Evolutionary conservation across 495 filamentous ascomycete species (phyloP), one percentile per base, ranked within the genome.

Genomic region (Halenospora varia): DNA sequence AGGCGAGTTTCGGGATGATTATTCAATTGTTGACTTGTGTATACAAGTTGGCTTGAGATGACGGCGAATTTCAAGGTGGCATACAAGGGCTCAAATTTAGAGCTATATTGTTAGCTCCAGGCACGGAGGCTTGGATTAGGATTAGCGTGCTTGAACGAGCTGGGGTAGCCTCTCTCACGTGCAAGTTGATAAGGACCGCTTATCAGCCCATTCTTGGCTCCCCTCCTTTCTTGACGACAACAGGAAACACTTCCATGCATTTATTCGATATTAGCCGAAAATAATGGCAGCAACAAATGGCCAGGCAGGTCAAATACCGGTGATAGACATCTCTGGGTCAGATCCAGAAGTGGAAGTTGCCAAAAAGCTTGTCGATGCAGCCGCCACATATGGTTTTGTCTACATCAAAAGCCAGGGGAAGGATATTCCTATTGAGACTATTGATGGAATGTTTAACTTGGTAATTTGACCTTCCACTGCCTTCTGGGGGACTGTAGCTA

Each of bases 301-400:
- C 3, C 2, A 10, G 9, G 11, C 51, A 23, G 35, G 8, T 48
- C 64, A 76, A 19, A 89, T 96, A 24, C 89, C 92, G 10, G 74
- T 96, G 61, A 88, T 97, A 62, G 86, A 96, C 66, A 83, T 97
- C 65, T 84, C 80, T 2, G 73, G 76, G 42, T 64, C 76, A 3
- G 72, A 74, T 22, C 69, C 71, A 44, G 72, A 83, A 57, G 71
- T 81, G 62, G 72, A 81, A 61, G 81, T 85, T 54, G 88, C 89
- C 49, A 80, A 81, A 57, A 73, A 86, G 42, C 79, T 97, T 29
- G 83, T 97, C 25, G 80, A 89, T 56, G 94, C 92, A 1, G 89
- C 89, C 8, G 77, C 85, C 29, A 81, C 85, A 23, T 85, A 89
- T 69, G 93, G 93, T 48, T 97, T 97, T 66, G 79, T 97, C 25